Percentiles rank a stretch among this genome's conserved stretches.
These are phyloP conservation scores for Hypomyces rosellus DNA, from an alignment of 2,329 filamentous ascomycete genomes.

Conservation along the genomic window DNA sequence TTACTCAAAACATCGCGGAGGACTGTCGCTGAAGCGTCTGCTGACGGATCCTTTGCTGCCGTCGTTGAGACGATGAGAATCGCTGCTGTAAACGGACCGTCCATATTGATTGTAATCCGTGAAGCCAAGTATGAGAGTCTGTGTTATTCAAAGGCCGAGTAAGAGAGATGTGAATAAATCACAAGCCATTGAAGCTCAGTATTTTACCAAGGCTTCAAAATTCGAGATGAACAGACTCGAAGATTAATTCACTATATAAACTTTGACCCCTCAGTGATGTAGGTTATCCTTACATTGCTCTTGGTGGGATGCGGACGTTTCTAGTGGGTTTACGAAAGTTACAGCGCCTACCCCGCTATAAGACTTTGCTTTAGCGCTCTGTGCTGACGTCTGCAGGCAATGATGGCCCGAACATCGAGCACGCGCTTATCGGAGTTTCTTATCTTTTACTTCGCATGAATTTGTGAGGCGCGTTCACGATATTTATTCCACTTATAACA, in stretches of 20 bases:
- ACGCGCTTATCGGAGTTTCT: not conserved
- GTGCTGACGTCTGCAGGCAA: not conserved
- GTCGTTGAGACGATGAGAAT: slow-evolving; percentile 90
- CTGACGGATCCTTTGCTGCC: slow-evolving; percentile 68
- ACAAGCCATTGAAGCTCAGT: too few species aligned
- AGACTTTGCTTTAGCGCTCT: not conserved
- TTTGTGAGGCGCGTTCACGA: too few species aligned
- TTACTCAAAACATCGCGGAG: slow-evolving; percentile 63
- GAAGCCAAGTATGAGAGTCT: too few species aligned
- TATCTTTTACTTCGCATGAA: not conserved
- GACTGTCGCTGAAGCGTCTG: slow-evolving; percentile 64
- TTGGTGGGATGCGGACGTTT: not conserved
- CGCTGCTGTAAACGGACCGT: slow-evolving; percentile 55
- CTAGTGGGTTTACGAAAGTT: too few species aligned
- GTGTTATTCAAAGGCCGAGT: too few species aligned
- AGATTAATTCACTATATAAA: too few species aligned
- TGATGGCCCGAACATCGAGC: not conserved
- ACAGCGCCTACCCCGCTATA: not conserved
- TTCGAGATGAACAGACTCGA: too few species aligned
- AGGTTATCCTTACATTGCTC: not conserved
- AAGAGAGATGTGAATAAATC: too few species aligned
- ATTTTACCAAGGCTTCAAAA: too few species aligned
- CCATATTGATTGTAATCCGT: not conserved
- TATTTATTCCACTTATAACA: too few species aligned
- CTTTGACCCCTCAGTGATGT: not conserved